Conservation (phyloP, 192 early-diverging fungal species). For the Diversispora epigaea region DNA sequence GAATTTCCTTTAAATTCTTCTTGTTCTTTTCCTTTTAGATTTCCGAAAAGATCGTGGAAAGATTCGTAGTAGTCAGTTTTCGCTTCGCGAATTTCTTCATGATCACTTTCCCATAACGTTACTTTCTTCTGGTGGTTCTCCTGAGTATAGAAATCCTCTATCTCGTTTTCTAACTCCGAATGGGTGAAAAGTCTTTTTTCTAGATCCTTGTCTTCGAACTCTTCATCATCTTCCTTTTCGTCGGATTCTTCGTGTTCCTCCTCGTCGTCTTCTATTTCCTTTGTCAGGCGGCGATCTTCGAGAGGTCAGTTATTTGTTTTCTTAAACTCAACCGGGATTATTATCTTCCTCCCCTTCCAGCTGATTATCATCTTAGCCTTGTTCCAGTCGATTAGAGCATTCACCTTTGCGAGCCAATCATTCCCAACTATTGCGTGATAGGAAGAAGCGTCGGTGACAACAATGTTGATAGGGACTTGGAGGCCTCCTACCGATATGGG, state of each 20-base stretch:
- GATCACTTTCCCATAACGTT: no score
- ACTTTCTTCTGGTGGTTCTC: no score
- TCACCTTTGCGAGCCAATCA: not conserved
- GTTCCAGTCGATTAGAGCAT: not conserved
- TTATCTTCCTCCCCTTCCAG: not conserved
- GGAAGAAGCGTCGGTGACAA: not conserved
- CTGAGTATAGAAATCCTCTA: no score
- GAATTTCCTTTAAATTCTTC: no score
- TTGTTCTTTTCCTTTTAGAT: no score
- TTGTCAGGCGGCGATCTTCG: not conserved
- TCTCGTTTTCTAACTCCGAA: no score
- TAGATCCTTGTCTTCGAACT: not conserved
- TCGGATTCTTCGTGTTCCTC: not conserved
- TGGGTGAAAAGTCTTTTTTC: no score
- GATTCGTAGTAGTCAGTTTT: no score
- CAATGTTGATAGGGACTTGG: not conserved
- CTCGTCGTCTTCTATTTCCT: not conserved
- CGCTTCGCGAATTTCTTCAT: no score
- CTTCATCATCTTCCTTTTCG: not conserved
- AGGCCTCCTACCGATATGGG: not conserved
- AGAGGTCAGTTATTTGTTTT: not conserved
- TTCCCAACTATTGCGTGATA: not conserved
- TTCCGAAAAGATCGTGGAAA: no score
- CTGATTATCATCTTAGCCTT: not conserved
- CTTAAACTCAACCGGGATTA: not conserved